Base-by-base conservation (phyloP, 768 basidiomycete genomes). In the Ephemerocybe angulata region DNA sequence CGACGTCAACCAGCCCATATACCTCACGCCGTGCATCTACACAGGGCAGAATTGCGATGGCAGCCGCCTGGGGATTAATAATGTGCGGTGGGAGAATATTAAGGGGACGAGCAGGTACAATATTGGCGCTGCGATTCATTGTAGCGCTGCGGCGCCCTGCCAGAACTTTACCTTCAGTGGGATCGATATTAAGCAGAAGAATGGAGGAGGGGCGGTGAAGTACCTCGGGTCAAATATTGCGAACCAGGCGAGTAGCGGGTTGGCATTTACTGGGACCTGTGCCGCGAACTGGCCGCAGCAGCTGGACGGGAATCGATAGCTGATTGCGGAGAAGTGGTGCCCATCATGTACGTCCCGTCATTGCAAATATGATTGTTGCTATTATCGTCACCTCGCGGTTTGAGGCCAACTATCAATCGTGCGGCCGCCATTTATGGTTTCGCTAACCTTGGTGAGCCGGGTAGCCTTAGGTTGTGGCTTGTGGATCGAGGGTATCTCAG, bases 1-100 rank as follows among this genome's bases (percentile, higher is more conserved):
- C 54, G 54, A 55, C 40, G 54, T 55, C 37, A 55, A 55, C 54
- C 54, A 55, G 31, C 54, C 54, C 27, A 55, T 55, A 47, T 55
- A 55, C 48, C 29, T 55, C 21, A 50, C 54, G 3, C 38, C 54
- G 2, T 55, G 54, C 54, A 55, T 55, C 37, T 55, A 55, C 48
- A 50, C 47, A 2, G 40, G 40, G 25, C 40, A 40, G 48, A 55
- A 55, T 38, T 55, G 54, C 54, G 54, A 55, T 33, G 28, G 47
- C 15, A 35, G 30, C 12, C 25, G 48, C 28, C 19, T 55, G 12
- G 31, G 48, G 4, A 55, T 55, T 40, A 47, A 35, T n/a, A 55
- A 55, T 43, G 48, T 55, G 17, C 5, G 54, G 19, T 55, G 54
- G 54, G 54, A 55, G 48, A 55, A 55, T 28, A 55, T 55, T 27